Conservation (phyloP, 495 filamentous ascomycete genomes). For the Usnea hakonensis region DNA sequence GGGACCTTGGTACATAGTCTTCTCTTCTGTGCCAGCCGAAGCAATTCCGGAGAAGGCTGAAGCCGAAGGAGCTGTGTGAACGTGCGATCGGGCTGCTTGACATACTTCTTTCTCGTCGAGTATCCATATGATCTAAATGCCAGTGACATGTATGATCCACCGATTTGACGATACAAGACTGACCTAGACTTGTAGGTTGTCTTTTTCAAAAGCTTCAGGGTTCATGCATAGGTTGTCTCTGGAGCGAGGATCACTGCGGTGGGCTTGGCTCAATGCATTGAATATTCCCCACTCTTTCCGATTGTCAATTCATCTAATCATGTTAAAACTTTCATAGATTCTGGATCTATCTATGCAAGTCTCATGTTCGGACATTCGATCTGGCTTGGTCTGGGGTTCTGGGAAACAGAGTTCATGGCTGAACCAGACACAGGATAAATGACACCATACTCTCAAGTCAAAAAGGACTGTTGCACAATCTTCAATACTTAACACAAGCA, state of each 20-base stretch:
- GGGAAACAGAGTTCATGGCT: neutral
- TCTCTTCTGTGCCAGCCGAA: neutral
- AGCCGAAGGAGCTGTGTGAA: neutral
- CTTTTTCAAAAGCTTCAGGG: neutral
- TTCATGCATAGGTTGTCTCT: neutral
- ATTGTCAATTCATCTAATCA: neutral
- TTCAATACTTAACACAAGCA: neutral
- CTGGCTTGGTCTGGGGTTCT: neutral
- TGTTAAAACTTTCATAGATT: neutral
- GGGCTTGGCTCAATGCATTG: neutral
- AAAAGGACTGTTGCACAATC: neutral
- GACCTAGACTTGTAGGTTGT: neutral
- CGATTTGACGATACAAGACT: neutral
- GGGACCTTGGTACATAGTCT: neutral
- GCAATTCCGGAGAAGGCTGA: neutral
- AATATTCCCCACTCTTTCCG: neutral
- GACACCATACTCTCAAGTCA: neutral
- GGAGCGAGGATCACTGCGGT: neutral
- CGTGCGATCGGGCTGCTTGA: neutral
- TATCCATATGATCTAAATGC: neutral
- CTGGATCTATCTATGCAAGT: neutral
- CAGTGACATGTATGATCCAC: neutral
- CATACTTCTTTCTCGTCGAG: neutral
- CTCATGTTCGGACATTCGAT: neutral
- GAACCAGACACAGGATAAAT: neutral